These are phyloP conservation scores for Immersiporthe knoxdaviesiana DNA, from an alignment of 2,329 filamentous ascomycete genomes.

Conservation along the genomic window DNA sequence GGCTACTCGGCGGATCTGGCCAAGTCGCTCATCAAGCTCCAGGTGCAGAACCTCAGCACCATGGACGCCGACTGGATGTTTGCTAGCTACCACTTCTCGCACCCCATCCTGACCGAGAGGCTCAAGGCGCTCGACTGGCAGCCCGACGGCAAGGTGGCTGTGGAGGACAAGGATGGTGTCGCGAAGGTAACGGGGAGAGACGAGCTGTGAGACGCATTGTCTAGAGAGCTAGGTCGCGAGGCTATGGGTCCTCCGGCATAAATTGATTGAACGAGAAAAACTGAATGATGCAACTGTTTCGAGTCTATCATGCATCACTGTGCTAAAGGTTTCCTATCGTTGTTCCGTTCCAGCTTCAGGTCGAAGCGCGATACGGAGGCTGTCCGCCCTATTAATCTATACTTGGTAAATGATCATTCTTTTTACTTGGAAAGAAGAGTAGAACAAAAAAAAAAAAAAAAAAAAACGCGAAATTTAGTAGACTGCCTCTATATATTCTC, in stretches of 20 bases:
- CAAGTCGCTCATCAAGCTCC: constrained; percentile 89
- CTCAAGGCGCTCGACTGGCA: constrained; percentile 90
- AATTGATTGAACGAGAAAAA: neutral
- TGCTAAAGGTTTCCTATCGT: neutral
- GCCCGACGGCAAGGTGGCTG: constrained; percentile 56
- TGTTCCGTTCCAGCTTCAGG: neutral
- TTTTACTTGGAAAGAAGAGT: neutral
- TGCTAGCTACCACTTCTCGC: constrained; percentile 97
- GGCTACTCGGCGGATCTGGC: constrained; percentile 86
- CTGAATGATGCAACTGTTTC: neutral
- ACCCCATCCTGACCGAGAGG: constrained; percentile 93
- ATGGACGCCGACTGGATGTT: constrained; percentile 99
- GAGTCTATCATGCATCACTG: neutral
- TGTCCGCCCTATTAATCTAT: neutral
- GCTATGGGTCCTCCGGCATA: neutral
- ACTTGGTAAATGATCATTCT: neutral
- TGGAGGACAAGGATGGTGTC: constrained; percentile 48
- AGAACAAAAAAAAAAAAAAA: too few relatives aligned
- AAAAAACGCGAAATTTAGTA: neutral
- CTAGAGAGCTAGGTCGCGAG: neutral
- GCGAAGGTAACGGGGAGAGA: constrained; percentile 77
- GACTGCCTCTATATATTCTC: neutral
- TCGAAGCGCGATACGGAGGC: neutral
- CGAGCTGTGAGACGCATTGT: constrained; percentile 59
- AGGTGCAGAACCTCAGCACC: constrained; percentile 95